A percentile compares a stretch with the other conserved stretches of the same genome.
These are phyloP conservation scores for Lactarius sanguifluus DNA, from an alignment of 768 basidiomycete species.

Conservation along the genomic window DNA sequence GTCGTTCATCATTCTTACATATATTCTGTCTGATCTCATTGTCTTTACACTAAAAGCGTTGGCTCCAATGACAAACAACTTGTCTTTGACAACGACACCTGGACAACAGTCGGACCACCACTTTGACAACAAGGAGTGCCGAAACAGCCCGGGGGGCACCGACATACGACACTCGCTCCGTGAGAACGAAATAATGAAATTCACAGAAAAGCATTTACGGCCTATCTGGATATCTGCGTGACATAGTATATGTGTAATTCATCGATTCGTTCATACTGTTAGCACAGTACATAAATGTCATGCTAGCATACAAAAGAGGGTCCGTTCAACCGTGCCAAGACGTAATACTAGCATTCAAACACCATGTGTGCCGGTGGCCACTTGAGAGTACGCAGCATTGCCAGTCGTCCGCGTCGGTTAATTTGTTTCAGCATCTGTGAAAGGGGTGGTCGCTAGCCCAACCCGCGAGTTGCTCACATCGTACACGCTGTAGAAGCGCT, in stretches of 20 bases:
- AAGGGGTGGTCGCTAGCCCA: conserved; percentile 32
- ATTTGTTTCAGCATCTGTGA: conserved; percentile 30
- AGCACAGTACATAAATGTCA: not conserved
- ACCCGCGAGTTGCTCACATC: conserved; percentile 30
- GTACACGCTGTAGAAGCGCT: conserved; percentile 30
- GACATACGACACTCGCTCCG: no score
- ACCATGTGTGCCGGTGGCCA: not conserved
- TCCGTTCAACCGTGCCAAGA: not conserved
- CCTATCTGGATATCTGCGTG: not conserved
- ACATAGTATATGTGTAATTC: not conserved
- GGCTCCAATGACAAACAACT: not conserved
- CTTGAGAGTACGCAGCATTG: not conserved
- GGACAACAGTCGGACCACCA: no score
- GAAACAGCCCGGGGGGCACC: not conserved
- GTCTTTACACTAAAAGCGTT: not conserved
- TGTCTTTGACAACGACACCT: not conserved
- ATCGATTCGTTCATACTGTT: not conserved
- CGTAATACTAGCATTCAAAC: not conserved
- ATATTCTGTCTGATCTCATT: not conserved
- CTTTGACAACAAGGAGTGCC: not conserved
- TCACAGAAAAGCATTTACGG: not conserved
- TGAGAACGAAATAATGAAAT: no score
- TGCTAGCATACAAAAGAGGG: not conserved
- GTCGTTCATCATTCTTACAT: not conserved
- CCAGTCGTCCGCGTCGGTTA: conserved; percentile 3